Conservation (phyloP, 1,284 basidiomycete genomes). For the Naganishia sp. region DNA sequence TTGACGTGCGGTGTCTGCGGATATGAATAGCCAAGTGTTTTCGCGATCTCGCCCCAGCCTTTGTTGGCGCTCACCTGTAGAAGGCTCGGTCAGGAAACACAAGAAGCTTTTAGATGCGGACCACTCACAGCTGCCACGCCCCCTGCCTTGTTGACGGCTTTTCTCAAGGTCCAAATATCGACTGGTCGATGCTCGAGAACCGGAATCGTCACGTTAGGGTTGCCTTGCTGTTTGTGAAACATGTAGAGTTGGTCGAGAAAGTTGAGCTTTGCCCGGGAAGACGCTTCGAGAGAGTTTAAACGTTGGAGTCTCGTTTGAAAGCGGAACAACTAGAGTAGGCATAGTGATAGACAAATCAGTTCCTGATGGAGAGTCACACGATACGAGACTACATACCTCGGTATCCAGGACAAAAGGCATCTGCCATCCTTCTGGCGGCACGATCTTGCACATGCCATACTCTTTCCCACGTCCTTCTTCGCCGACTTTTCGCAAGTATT, state of each 20-base stretch:
- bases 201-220: constrained; percentile 81
- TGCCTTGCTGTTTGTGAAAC: constrained; percentile 86
- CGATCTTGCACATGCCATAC: constrained; percentile 93
- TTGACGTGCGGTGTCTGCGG: constrained; percentile 83
- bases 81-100: neutral
- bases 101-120: neutral
- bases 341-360: constrained; percentile 25
- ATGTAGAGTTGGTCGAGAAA: constrained; percentile 95
- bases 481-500: constrained; percentile 84
- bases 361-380: constrained; percentile 37
- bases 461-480: constrained; percentile 64
- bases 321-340: constrained; percentile 44
- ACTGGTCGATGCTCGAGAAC: constrained; percentile 87
- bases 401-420: constrained; percentile 97
- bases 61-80: constrained; percentile 71
- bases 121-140: constrained; percentile 78
- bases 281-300: constrained; percentile 95
- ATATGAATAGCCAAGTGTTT: constrained; percentile 75
- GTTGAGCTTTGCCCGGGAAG: constrained; percentile 92
- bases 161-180: constrained; percentile 89
- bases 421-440: constrained; percentile 90
- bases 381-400: constrained; percentile 62
- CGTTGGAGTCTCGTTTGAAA: constrained; percentile 95
- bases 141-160: constrained; percentile 83
- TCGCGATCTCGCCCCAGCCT: constrained; percentile 83